These are phyloP conservation scores for Neurospora terricola DNA, from an alignment of 495 filamentous ascomycete genomes.

Conservation along the genomic window DNA sequence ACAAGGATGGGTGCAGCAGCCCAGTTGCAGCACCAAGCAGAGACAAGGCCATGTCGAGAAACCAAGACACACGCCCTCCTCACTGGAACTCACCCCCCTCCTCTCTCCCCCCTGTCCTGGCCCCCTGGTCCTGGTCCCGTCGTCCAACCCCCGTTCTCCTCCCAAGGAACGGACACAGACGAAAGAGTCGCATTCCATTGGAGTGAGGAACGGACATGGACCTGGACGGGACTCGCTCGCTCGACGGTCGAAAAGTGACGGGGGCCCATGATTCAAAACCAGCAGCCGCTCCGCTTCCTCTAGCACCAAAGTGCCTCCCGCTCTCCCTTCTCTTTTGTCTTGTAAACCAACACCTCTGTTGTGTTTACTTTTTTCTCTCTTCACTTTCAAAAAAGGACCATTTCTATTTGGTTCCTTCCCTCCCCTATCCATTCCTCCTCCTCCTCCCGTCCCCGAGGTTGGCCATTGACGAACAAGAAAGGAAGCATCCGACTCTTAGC, in stretches of 20 bases:
- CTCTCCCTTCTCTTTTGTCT: background rate
- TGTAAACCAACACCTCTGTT: background rate
- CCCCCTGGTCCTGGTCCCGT: background rate
- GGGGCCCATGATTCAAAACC: background rate
- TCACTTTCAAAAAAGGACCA: background rate
- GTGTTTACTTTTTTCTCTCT: background rate
- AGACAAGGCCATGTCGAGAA: background rate
- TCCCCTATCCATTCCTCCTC: constrained; percentile 1
- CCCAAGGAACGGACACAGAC: background rate
- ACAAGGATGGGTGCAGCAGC: background rate
- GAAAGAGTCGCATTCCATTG: background rate
- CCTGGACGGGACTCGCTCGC: background rate
- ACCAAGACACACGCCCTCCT: background rate
- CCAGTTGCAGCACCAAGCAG: background rate
- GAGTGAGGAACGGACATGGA: background rate
- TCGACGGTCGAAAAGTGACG: background rate
- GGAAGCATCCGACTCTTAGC: constrained; percentile 9
- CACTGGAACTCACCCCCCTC: background rate
- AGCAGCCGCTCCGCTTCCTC: background rate
- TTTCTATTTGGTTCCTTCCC: background rate
- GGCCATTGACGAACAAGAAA: constrained; percentile 15
- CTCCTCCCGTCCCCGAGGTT: constrained; percentile 7
- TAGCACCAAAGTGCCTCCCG: background rate
- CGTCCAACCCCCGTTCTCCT: background rate
- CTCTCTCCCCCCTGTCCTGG: background rate